Base-by-base conservation (phyloP, 176 grass and related monocot species). In the Triticum turgidum region DNA sequence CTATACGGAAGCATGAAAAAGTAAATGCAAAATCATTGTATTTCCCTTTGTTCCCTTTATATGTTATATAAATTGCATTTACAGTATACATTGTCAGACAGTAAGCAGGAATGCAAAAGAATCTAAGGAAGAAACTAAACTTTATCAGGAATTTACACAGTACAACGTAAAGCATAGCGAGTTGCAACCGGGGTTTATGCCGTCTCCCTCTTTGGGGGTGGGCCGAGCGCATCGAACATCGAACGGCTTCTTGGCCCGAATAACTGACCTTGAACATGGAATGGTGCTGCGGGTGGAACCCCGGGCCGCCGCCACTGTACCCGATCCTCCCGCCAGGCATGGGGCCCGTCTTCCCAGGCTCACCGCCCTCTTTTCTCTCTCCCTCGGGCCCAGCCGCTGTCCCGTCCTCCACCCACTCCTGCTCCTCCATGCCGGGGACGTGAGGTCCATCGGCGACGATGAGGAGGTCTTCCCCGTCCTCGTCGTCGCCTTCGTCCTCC, bases 241-340 rank as follows among this genome's bases (percentile, higher is more conserved):
- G 51, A 42, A 70, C 51, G 49, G 81, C 89, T 91, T 88, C 90
- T 88, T 78, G 86, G 86, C 86, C 86, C 79, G 71, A 86, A 76
- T 54, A 89, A 92, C 97, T 91, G 92, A 99, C 97, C 97, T 99
- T 99, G 94, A 83, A 99, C 90, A 92, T 92, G 49, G 97, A 96
- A 94, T 99, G 88, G 87, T 96, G 97, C 84, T 91, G 93, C 35
- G 84, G 88, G 64, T 95, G 87, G 74, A 99, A 94, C n/a, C 85
- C 91, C 51, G 81, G 96, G 83, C 84, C 85, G 81, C 82, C 86
- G 84, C 85, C 87, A 84, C 87, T 91, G 84, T 94, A 99, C 32
- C 97, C 94, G 63, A 91, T 88, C 88, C 97, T 94, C 51, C 76
- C 82, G 11, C 69, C 84, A 0, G 22, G 87, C 47, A 61, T 77